Evolutionary conservation across 176 grass and related monocot species (phyloP).

Genomic region (Rhynchospora tenuis): DNA sequence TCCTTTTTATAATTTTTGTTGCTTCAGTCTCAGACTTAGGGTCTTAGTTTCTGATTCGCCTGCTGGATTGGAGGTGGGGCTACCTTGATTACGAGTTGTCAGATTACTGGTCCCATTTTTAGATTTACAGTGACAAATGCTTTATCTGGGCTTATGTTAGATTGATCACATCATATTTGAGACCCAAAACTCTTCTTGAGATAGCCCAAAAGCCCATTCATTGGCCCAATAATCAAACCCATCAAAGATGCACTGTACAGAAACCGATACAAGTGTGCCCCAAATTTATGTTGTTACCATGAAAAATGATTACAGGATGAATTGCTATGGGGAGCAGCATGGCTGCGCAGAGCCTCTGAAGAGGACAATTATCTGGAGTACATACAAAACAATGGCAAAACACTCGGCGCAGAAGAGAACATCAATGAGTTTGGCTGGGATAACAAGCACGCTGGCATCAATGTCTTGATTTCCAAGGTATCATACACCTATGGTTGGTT

Average conservation of each 20-base stretch:
- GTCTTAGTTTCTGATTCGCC: no score
- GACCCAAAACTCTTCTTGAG: neutral
- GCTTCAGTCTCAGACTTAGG: neutral
- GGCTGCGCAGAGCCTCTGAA: slow-evolving; percentile 69
- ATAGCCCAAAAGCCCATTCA: neutral
- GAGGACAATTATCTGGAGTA: slow-evolving; percentile 63
- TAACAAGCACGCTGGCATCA: slow-evolving; percentile 94
- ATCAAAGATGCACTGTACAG: neutral
- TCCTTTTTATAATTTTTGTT: neutral
- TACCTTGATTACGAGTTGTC: neutral
- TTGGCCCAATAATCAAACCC: neutral
- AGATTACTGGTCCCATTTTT: neutral
- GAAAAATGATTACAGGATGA: slow-evolving; percentile 49
- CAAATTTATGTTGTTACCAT: neutral
- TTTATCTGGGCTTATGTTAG: neutral
- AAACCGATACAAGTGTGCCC: neutral
- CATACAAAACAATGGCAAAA: slow-evolving; percentile 91
- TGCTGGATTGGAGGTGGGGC: neutral
- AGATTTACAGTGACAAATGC: neutral
- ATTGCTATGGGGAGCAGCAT: slow-evolving; percentile 92
- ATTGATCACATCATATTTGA: neutral
- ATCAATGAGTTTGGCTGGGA: slow-evolving; percentile 94
- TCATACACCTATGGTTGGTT: neutral
- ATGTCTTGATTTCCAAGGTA: slow-evolving; percentile 87
- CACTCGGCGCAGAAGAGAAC: slow-evolving; percentile 74